Evolutionary conservation across 495 filamentous ascomycete genomes (phyloP), one percentile per base, ranked within the genome.

Genomic region (Penicillium parvum): DNA sequence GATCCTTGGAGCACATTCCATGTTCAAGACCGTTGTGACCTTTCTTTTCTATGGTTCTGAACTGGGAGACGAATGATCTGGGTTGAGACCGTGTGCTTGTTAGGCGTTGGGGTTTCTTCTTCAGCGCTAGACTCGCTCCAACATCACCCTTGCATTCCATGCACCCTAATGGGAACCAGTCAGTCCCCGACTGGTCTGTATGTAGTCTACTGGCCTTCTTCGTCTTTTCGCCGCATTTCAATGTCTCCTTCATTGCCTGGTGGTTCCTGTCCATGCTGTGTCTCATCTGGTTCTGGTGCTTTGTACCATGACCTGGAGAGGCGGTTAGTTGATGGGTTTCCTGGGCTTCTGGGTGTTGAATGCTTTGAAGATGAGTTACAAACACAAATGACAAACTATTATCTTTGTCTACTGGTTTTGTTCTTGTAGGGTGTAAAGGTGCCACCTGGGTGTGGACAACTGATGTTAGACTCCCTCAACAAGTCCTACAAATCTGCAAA

Each of bases 331-430:
- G n/a, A n/a, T n/a, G n/a, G n/a, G n/a, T n/a, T n/a, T n/a, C n/a
- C 22, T 38, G 29, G 33, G 45, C 29, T 28, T 47, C 26, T 47
- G 42, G 40, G 33, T 46, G 32, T 47, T 42, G 39, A 37, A 12
- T 39, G 3, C 19, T 43, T 32, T 34, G 20, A 49, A 40, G 47
- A 55, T 47, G 21, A 40, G n/a, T n/a, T 45, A 37, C 34, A 22
- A 36, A 22, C 25, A 23, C 45, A 34, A 37, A 26, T 23, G 55
- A 40, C 55, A 58, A 58, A 55, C 43, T 58, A 58, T 49, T 52
- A 29, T 52, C 48, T 55, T 58, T 55, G 52, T 51, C 52, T n/a
- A n/a, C n/a, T n/a, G n/a, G 12, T 25, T 43, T 7, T 14, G 7
- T 32, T 15, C 10, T 32, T 20, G 32, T 29, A 44, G 32, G 7